Percentiles rank a stretch among this genome's conserved stretches.
Evolutionary conservation across 139 green algal species (phyloP).

Genomic region (Coelastrella sp.): DNA sequence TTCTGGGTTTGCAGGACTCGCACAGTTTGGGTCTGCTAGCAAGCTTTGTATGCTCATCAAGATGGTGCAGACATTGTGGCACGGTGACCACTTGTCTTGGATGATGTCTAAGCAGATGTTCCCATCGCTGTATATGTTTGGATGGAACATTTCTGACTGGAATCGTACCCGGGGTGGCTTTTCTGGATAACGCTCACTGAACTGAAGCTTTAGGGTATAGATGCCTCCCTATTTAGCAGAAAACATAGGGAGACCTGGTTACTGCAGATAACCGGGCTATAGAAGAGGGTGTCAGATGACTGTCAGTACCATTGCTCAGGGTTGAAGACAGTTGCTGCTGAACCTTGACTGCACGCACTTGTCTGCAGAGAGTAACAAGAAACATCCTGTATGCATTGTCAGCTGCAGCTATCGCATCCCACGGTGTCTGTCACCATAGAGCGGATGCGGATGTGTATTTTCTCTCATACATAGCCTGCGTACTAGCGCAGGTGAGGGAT

Average conservation of each 20-base stretch:
- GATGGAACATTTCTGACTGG: constrained; percentile 77
- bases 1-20: constrained; percentile 92
- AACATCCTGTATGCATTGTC: no score
- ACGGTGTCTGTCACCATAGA: no score
- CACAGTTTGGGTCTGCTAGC: constrained; percentile 93
- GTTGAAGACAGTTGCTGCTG: no score
- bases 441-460: no score
- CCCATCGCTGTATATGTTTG: constrained; percentile 84
- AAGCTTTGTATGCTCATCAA: constrained; percentile 92
- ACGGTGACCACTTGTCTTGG: constrained; percentile 91
- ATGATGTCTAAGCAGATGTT: constrained; percentile 96
- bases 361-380: no score
- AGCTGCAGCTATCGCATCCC: no score
- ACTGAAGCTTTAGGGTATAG: constrained; percentile 91
- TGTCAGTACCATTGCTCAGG: no score
- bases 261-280: no score
- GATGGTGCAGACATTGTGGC: constrained; percentile 93
- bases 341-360: no score
- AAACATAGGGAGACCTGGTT: background rate
- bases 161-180: constrained; percentile 95
- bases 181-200: constrained; percentile 87
- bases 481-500: no score
- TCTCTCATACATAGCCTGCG: no score
- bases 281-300: no score
- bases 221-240: constrained; percentile 72